Conservation (phyloP, 2,329 filamentous ascomycete genomes). For the Fusarium buharicum region DNA sequence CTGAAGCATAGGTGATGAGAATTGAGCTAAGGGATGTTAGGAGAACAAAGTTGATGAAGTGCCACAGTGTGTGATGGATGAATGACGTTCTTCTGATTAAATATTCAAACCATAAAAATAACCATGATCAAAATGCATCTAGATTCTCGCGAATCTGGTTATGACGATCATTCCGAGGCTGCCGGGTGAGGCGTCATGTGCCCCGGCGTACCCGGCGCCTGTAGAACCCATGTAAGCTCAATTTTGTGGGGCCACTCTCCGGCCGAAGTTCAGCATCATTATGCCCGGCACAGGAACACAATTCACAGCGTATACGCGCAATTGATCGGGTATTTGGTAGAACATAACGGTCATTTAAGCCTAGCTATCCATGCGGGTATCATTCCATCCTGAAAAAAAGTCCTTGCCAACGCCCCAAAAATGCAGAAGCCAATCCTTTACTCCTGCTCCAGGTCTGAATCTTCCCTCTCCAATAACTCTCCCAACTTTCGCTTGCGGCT, state of each 20-base stretch:
- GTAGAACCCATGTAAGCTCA: too few relatives aligned
- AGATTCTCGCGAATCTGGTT: not conserved
- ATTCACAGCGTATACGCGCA: too few relatives aligned
- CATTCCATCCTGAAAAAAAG: slow-evolving; percentile 5
- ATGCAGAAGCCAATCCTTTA: not conserved
- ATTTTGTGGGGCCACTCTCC: slow-evolving; percentile 29
- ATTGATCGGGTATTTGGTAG: not conserved
- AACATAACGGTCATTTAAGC: not conserved
- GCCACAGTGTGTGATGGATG: too few relatives aligned
- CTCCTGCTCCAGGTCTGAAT: not conserved
- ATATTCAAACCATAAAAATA: not conserved
- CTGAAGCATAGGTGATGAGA: slow-evolving; percentile 1
- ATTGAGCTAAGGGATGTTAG: not conserved
- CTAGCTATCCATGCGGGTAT: slow-evolving; percentile 25
- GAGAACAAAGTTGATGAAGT: too few relatives aligned
- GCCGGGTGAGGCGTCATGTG: slow-evolving; percentile 5
- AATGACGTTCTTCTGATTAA: not conserved
- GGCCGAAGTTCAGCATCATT: slow-evolving; percentile 19
- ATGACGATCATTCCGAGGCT: not conserved
- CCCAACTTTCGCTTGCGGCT: slow-evolving; percentile 17
- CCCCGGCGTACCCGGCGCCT: not conserved
- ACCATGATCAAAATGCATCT: not conserved
- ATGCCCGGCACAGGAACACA: not conserved
- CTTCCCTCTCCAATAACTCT: not conserved
- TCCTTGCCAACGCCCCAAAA: slow-evolving; percentile 15